Base-by-base conservation (phyloP, 352 stramenopile genomes). In the Pythium scleroteichum region DNA sequence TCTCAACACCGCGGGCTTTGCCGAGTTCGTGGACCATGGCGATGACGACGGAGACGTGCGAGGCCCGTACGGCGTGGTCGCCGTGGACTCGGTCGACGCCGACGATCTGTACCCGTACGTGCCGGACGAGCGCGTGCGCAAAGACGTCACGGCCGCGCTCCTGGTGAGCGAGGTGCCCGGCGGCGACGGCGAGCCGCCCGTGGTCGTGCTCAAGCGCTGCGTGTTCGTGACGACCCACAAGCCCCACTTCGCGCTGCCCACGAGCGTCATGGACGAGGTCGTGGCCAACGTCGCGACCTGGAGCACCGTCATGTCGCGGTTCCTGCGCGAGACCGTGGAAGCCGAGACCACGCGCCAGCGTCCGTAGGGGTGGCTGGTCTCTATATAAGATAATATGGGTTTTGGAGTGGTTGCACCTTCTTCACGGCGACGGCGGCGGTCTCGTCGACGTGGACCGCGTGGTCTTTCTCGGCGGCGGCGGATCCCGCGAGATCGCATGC, bases 101-200 rank as follows among this genome's bases (percentile, higher is more conserved):
- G 73, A 85, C 53, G 70, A 73, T 32, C 50, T 82, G 45, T 70
- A 81, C 24, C 76, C 73, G 32, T 85, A 85, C 56, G 19, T 54
- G 4, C 58, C 62, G 14, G 16, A 14, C 1, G 51, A 73, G 48
- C 64, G 66, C 38, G 32, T 75, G 4, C 66, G 70, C 13, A 68
- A 69, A n/a, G 64, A 78, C 41, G 54, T 77, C 40, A 68, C 46
- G 9, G 52, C 39, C 9, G 52, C 52, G 24, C 22, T 54, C 27
- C 26, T 27, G 17, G 48, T 54, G 6, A 54, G 9, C 17, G 29
- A 44, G 22, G 27, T 54, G 48, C 26, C 26, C 3, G 14, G 24
- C 9, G 35, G 14, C 39, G 12, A 33, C 19, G 19, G n/a, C 5
- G 47, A 50, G 7, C 23, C 55, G 44, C 35, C 23, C 33, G 46